Evolutionary conservation across 2,329 filamentous ascomycete species (phyloP), one percentile per base, ranked within the genome.

Genomic region (Pseudogymnoascus sp.): DNA sequence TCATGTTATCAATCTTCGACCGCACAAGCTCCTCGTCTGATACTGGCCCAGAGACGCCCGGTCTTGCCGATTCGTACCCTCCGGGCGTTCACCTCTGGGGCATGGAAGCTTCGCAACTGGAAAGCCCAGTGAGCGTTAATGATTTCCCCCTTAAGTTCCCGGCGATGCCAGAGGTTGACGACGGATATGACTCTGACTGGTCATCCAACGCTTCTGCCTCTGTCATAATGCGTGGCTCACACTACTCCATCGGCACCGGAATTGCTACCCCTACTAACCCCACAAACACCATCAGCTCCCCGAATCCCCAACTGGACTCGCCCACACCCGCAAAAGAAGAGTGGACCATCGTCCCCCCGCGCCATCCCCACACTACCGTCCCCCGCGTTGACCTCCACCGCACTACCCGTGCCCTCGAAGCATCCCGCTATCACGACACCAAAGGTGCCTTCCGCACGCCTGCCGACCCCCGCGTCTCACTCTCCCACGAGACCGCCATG

Each of bases 1-100:
- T 72, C 31, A 73, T 76, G 31, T 69, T 74, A 0, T 82, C 80
- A 0, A 79, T 83, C 1, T 83, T 83, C 63, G 81, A 83, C 65
- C 75, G 79, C 19, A 76, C 77, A 3, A 81, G 77, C 65, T 81
- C 77, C 64, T 71, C 78, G 6, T 82, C 81, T 0, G 79, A 81
- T 64, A 75, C 75, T 4, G 77, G 78, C 21, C 77, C 79, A 0
- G 74, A 75, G n/a, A 78, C 76, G 0, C 74, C 77, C 7, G 62
- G 66, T 1, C 70, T 73, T 4, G 76, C 50, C 10, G 61, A 69
- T 11, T 66, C 59, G 16, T 59, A 62, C 11, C 64, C 64, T 5
- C 74, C 63, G 72, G 73, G 62, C 1, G 65, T 64, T 13, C 66
- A 66, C 5, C 67, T 70, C 7, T 73, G 69, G 68, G 67, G 68